These are phyloP conservation scores for Yamadazyma triangularis DNA, from an alignment of 1,139 yeast species.

Conservation along the genomic window DNA sequence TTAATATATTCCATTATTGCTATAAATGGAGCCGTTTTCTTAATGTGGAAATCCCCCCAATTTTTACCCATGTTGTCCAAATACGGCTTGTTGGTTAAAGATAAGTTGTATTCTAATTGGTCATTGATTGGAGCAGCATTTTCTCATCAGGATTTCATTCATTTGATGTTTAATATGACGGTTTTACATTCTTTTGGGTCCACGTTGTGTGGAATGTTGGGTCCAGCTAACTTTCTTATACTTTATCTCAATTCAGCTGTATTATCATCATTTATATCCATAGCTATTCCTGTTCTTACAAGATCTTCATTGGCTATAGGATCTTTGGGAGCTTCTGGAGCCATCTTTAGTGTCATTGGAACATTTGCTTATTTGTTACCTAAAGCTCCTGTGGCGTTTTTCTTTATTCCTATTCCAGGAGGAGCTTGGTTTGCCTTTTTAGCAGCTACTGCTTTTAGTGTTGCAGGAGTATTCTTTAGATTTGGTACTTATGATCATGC, in stretches of 20 bases:
- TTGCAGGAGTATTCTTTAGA: constrained; percentile 63
- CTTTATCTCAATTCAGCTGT: constrained; percentile 79
- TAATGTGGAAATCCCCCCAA: constrained; percentile 68
- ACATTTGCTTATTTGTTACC: constrained; percentile 77
- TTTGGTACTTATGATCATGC: constrained; percentile 89
- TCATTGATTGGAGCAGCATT: constrained; percentile 78
- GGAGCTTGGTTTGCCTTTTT: constrained; percentile 84
- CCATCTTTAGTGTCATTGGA: constrained; percentile 82
- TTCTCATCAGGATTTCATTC: constrained; percentile 81
- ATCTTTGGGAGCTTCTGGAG: constrained; percentile 91
- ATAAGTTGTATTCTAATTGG: constrained; percentile 53
- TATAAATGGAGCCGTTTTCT: constrained; percentile 62
- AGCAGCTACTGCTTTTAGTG: constrained; percentile 69
- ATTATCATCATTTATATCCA: constrained; percentile 67
- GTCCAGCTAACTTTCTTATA: constrained; percentile 63
- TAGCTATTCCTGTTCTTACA: constrained; percentile 59
- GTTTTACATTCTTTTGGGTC: constrained; percentile 83
- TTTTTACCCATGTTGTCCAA: constrained; percentile 44
- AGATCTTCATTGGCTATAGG: constrained; percentile 47
- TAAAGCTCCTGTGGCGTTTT: constrained; percentile 68
- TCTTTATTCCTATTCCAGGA: constrained; percentile 86
- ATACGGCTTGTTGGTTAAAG: constrained; percentile 61
- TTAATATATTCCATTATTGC: constrained; percentile 68
- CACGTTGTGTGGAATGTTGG: constrained; percentile 62
- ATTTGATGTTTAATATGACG: constrained; percentile 79